Evolutionary conservation across 352 stramenopile genomes (phyloP), one percentile per base, ranked within the genome.

Genomic region (Globisporangium sylvaticum): DNA sequence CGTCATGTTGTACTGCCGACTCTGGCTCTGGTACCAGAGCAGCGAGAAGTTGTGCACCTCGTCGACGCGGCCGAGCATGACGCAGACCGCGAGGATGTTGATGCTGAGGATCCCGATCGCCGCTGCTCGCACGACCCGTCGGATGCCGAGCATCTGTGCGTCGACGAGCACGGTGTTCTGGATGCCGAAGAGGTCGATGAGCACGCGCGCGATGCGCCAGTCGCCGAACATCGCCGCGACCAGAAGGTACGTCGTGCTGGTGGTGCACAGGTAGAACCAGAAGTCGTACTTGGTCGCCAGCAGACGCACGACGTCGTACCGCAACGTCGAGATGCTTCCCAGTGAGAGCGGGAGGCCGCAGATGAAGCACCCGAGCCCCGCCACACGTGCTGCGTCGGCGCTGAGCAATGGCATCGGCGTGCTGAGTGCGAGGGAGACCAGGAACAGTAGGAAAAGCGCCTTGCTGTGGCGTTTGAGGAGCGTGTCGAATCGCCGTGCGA

Each of bases 111-210:
- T 60, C 66, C 52, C 39, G 44, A 65, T 25, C 22, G 53, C n/a
- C 34, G 60, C 32, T 60, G n/a, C 25, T 55, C 55, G 12, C 42
- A 64, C 15, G 39, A 74, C 37, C 50, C 60, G 65, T 14, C 60
- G 39, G 37, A 76, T 67, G 4, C 70, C 73, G 5, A 71, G 55
- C 2, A 82, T 65, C 34, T 82, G 72, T 0, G 65, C 67, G 54
- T 82, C 70, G 24, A 80, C 59, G 56, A 75, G 56, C 68, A 77
- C 27, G 64, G 68, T 69, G 60, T 80, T 70, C 27, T 78, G 70
- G 44, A 78, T 78, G 9, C 65, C 75, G 5, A 73, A 56, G 65
- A 66, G 71, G 58, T 78, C 73, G 18, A 82, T 58, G 12, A 79
- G 10, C 34, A 72, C 31, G 0, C 70, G 70, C 2, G 58, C 15